Evolutionary conservation across 164 flowering plant species (phyloP), one percentile per base, ranked within the genome.

Genomic region (Paratinospora sagittata): DNA sequence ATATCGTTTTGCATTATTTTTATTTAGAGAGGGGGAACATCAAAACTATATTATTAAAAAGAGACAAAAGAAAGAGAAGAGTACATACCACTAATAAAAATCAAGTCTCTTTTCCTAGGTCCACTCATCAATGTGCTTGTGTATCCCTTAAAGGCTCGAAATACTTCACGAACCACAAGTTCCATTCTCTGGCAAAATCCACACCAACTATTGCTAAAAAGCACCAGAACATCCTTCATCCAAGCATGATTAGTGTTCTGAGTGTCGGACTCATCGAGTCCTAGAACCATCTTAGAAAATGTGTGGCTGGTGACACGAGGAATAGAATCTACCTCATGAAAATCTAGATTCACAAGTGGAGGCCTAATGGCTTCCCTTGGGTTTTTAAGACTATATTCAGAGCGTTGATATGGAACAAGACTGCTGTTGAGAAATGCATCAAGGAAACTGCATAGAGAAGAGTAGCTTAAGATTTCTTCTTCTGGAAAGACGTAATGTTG

Each of bases 161-260:
- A 83, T 27, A 91, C 94, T 82, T 95, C 99, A 71, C 94, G 92
- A 76, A 95, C 90, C 75, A 90, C 85, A 37, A 92, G 73, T 76
- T 92, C 97, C 93, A 89, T 92, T 80, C 93, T 81, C 80, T 84
- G 93, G 76, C 97, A 95, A 84, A 92, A 95, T 19, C 93, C 99
- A 80, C 99, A 95, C 97, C 97, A 95, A 74, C 75, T 82, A 74
- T 78, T 87, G 83, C 90, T 89, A 66, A 92, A 92, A 63, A 95
- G 89, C 63, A 95, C 97, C 78, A 95, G 71, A n/a, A 90, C 88
- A 76, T 92, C 97, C 78, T 82, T 86, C 72, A 76, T 76, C 84
- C 86, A 80, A 34, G 82, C 80, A 78, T 76, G 66, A 21, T 71
- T 70, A 57, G 72, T 27, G 66, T 76, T 76, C 63, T 74, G 77